Base-by-base conservation (phyloP, 2,329 filamentous ascomycete genomes). In the Hypoxylon sp. region DNA sequence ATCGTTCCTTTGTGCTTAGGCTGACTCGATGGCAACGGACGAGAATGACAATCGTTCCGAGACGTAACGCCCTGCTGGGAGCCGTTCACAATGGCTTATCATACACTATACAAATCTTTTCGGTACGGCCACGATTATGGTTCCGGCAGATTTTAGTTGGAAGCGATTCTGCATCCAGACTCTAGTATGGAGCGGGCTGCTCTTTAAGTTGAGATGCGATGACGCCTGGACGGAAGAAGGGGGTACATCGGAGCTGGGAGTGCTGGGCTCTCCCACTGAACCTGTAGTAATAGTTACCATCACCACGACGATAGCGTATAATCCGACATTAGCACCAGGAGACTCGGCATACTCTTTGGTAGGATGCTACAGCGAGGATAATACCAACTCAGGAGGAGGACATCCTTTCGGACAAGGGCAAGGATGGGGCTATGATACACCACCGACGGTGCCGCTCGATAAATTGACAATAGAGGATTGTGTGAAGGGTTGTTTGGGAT, bases 281-380 rank as follows among this genome's bases (percentile, higher is more conserved):
- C 30, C 61, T 11, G 17, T 66, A n/a, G 28, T 68, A 19, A 77
- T 72, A 13, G 63, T 76, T 41, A 77, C 75, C 21, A 53, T 76
- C 46, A 77, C 74, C 6, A 72, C 73, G 3, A 75, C 73, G 13
- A 70, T 77, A 68, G 64, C 64, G 10, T 76, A 76, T 49, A 73
- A 71, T n/a, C 75, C 74, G 43, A 72, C 73, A 5, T 14, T 70
- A 48, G 48, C 65, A 19, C 70, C 74, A 1, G 71, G 68, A 14
- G 67, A 69, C 48, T 60, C 68, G 7, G 66, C 58, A n/a, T 74
- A 73, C 34, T 63, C 67, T 23, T 57, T 74, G 75, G 38, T 19
- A 43, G 38, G 76, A 36, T 77, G 75, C 28, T 77, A 76, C 43
- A 58, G 66, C 13, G 64, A 72, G 17, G 36, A 58, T 13, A 53